Percentiles rank a stretch among this genome's conserved stretches.
phyloP scores from a whole-genome alignment of 2,329 filamentous ascomycete genomes.

The Ophiostoma piceae region DNA sequence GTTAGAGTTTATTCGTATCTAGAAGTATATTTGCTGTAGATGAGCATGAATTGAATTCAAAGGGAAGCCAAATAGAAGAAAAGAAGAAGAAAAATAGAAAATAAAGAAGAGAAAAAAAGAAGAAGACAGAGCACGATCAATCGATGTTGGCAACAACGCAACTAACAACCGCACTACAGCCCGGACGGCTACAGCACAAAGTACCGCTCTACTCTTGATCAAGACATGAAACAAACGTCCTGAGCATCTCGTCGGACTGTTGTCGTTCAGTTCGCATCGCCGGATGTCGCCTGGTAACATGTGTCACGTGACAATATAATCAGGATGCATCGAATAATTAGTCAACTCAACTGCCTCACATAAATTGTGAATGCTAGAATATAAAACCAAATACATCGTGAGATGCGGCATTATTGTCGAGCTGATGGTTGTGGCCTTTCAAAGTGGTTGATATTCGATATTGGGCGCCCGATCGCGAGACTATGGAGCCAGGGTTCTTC shows the following conservation, averaged over 20 bases:
- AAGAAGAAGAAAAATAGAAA: neutral
- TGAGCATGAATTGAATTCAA: no score
- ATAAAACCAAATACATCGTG: neutral
- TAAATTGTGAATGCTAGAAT: neutral
- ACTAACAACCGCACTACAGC: neutral
- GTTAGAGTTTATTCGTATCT: no score
- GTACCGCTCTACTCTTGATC: neutral
- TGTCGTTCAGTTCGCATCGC: neutral
- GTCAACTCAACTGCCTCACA: neutral
- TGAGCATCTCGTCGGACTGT: neutral
- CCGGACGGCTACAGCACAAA: neutral
- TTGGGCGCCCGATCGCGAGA: neutral
- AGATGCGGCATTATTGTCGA: neutral
- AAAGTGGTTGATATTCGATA: neutral
- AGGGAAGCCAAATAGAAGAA: neutral
- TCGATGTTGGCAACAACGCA: neutral
- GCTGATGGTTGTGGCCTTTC: neutral
- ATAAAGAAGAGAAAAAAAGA: neutral
- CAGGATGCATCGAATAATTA: neutral
- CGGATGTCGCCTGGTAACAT: neutral
- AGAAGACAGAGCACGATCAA: no score
- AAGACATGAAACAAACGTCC: neutral
- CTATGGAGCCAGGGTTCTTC: neutral
- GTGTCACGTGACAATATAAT: neutral
- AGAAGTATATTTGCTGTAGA: no score